Evolutionary conservation across 176 grass and related monocot species (phyloP).

Genomic region (Sorghum bicolor): DNA sequence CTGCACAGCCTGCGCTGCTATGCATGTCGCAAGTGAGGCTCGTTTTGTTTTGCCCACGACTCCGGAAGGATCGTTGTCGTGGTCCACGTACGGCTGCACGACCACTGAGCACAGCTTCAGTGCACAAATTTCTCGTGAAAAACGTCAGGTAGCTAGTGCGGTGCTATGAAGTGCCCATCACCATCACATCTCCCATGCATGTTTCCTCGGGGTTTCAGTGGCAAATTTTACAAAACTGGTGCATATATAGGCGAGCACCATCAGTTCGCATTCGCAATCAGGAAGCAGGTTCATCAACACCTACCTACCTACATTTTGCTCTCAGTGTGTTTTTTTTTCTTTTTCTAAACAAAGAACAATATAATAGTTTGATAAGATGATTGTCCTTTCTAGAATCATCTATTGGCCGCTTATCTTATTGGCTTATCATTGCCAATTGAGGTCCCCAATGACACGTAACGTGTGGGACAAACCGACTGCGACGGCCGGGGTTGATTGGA

Average conservation of each 20-base stretch:
- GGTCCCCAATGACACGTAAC: slow-evolving; percentile 29
- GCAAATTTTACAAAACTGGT: neutral
- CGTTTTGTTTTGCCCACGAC: no score
- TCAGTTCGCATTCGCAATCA: neutral
- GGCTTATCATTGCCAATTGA: neutral
- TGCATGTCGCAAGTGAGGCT: neutral
- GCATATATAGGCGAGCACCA: neutral
- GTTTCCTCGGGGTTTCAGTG: neutral
- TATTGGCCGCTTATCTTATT: neutral
- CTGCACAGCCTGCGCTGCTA: neutral
- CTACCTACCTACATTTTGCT: neutral
- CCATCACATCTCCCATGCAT: neutral
- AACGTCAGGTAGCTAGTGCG: neutral
- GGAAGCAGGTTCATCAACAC: no score
- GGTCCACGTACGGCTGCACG: neutral
- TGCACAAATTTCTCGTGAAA: neutral
- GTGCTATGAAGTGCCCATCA: no score
- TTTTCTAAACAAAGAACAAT: neutral
- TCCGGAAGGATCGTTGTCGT: neutral
- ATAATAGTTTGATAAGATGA: neutral
- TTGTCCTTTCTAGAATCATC: neutral
- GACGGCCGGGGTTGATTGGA: neutral
- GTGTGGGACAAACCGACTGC: neutral
- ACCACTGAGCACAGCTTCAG: neutral
- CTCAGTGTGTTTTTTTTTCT: neutral